phyloP scores from a whole-genome alignment of 805 yeast genomes.

The Starmerella bombicola region DNA sequence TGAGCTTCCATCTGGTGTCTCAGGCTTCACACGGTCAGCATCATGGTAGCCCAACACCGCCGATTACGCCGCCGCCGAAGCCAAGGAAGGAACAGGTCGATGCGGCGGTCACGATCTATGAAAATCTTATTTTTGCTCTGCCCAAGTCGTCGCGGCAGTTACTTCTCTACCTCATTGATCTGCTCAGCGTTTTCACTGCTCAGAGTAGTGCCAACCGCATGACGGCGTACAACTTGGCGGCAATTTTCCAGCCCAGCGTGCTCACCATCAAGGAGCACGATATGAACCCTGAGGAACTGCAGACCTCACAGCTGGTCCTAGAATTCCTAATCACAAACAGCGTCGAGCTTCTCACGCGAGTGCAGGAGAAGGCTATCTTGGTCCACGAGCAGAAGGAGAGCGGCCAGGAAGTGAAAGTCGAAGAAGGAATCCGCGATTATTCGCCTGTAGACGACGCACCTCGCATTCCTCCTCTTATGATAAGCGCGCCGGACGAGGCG shows the following conservation, averaged over 20 bases:
- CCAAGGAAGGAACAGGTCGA: constrained; percentile 3
- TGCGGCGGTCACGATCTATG: constrained; percentile 46
- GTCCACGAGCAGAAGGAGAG: constrained; percentile 23
- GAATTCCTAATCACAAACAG: constrained; percentile 83
- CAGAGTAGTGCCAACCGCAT: constrained; percentile 68
- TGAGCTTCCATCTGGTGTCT: constrained; percentile 39
- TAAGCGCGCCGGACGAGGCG: background rate
- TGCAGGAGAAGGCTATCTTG: constrained; percentile 27
- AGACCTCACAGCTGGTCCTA: constrained; percentile 69
- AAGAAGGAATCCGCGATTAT: background rate
- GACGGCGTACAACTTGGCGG: constrained; percentile 89
- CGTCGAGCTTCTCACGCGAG: constrained; percentile 53
- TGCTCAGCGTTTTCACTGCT: constrained; percentile 72
- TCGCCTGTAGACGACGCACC: background rate
- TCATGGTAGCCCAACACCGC: background rate
- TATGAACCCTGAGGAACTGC: constrained; percentile 84
- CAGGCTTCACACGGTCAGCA: background rate
- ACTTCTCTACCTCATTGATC: constrained; percentile 72
- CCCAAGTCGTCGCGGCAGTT: constrained; percentile 74
- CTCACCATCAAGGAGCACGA: constrained; percentile 87
- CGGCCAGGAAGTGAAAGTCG: background rate
- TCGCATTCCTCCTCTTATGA: background rate
- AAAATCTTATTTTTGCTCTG: constrained; percentile 49
- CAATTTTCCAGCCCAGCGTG: constrained; percentile 94
- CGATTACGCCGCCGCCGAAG: constrained; percentile 1